Conservation (phyloP, 257 asterid genomes). For the Penstemon eatonii region DNA sequence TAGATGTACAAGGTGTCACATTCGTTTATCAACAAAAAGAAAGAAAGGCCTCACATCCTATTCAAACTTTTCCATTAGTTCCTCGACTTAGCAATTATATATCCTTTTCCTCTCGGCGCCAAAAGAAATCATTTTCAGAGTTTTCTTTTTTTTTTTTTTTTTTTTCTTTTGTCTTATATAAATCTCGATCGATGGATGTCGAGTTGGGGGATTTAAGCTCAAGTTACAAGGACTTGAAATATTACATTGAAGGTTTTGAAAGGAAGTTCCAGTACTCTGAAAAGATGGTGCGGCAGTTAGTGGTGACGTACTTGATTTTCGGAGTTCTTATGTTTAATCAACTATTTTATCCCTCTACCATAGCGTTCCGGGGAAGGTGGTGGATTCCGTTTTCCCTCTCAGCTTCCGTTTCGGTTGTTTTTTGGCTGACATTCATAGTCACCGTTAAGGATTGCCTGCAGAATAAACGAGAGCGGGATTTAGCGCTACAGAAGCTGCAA, state of each 20-base stretch:
- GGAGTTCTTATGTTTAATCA: background rate
- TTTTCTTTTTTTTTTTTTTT: too few species aligned
- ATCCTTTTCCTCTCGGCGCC: too few species aligned
- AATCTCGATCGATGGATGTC: too few species aligned
- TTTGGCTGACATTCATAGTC: slow-evolving; percentile 5
- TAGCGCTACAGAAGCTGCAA: background rate
- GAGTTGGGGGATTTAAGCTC: background rate
- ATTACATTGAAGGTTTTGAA: background rate
- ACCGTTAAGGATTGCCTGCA: background rate
- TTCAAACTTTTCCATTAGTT: too few species aligned
- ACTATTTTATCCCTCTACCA: background rate
- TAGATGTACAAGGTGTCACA: too few species aligned
- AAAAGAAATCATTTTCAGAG: too few species aligned
- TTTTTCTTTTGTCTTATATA: too few species aligned
- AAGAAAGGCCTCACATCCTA: too few species aligned
- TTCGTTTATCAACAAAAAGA: too few species aligned
- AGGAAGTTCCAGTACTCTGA: background rate
- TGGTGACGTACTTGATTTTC: slow-evolving; percentile 1
- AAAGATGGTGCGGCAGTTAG: background rate
- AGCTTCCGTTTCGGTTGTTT: slow-evolving; percentile 3
- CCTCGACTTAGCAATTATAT: too few species aligned
- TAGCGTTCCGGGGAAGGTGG: background rate
- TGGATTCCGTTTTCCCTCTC: slow-evolving; percentile 6
- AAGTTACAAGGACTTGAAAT: background rate
- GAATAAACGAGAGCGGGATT: background rate